A percentile compares a stretch with the other conserved stretches of the same genome.
phyloP scores from a whole-genome alignment of 495 filamentous ascomycete species.

The Penicillium egyptiacum region DNA sequence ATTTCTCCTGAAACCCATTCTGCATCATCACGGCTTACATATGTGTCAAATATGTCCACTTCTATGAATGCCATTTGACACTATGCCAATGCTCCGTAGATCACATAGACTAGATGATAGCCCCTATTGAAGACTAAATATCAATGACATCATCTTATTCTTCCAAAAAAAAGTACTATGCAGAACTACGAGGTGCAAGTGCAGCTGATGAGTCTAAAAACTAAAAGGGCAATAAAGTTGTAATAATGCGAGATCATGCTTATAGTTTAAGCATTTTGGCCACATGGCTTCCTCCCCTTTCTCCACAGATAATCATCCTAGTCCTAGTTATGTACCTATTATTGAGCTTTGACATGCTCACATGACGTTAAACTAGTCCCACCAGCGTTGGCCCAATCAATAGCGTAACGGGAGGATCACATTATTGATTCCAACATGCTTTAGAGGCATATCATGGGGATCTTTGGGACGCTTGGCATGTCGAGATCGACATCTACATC shows the following conservation, averaged over 20 bases:
- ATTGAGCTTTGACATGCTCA: slow-evolving; percentile 2
- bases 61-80: too few species aligned
- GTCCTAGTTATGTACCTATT: neutral
- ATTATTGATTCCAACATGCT: slow-evolving; percentile 3
- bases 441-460: neutral
- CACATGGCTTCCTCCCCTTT: slow-evolving; percentile 2
- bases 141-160: neutral
- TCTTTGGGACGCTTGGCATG: neutral
- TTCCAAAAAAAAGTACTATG: neutral
- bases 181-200: neutral
- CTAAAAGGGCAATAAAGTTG: neutral
- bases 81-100: neutral
- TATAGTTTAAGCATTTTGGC: neutral
- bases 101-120: neutral
- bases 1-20: neutral
- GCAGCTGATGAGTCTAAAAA: neutral
- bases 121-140: neutral
- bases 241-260: neutral
- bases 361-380: neutral
- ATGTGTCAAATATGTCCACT: too few species aligned
- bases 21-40: too few species aligned
- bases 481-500: slow-evolving; percentile 2
- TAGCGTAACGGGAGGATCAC: slow-evolving; percentile 3
- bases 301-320: neutral
- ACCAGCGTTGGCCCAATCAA: slow-evolving; percentile 1